phyloP scores from a whole-genome alignment of 495 filamentous ascomycete genomes.

The Sordaria brevicollis region DNA sequence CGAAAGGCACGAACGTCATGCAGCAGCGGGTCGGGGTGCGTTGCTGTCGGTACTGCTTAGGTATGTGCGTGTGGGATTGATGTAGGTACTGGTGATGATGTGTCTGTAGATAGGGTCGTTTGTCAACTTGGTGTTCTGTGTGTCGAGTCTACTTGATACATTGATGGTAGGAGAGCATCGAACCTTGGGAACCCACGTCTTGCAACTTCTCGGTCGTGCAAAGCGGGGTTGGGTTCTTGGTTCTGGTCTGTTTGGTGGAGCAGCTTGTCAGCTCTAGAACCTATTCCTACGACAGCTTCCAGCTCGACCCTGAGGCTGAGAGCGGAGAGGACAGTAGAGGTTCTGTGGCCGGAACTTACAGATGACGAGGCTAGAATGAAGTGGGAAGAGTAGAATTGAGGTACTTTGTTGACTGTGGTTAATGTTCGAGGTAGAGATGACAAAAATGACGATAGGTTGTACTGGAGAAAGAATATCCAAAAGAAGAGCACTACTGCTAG shows the following conservation, averaged over 20 bases:
- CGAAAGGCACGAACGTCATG: slow-evolving; percentile 1
- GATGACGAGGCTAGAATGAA: neutral
- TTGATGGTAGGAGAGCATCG: neutral
- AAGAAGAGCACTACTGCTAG: neutral
- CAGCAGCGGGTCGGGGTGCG: neutral
- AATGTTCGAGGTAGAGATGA: neutral
- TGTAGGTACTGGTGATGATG: neutral
- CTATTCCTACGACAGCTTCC: neutral
- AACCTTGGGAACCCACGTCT: neutral
- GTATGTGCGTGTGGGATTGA: neutral
- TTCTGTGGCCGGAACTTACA: neutral
- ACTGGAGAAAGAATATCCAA: neutral
- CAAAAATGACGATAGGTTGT: neutral
- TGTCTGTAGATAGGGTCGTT: neutral
- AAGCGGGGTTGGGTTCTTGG: neutral
- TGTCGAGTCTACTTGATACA: no score
- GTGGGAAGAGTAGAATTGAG: neutral
- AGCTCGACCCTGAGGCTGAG: neutral
- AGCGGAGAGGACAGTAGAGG: neutral
- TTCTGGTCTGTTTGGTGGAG: neutral
- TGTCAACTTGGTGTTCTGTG: neutral
- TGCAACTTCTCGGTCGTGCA: neutral
- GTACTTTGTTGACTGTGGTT: neutral
- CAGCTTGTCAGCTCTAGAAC: neutral
- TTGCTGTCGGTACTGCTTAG: neutral